Conservation (phyloP, 371 early-diverging fungal species). For the Syncephalis plumigaleata region DNA sequence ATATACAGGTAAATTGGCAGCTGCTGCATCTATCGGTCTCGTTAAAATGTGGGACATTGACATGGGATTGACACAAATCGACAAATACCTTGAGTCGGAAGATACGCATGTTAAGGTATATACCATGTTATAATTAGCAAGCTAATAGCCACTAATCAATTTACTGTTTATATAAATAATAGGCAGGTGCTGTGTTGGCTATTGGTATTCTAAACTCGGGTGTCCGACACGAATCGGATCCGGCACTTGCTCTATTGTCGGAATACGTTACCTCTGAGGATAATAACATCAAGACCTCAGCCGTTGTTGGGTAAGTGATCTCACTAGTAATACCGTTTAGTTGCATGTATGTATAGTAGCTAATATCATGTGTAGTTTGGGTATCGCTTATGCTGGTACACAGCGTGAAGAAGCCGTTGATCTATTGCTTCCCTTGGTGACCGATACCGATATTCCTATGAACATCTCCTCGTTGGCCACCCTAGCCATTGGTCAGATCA, state of each 20-base stretch:
- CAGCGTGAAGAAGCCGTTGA: conserved; percentile 72
- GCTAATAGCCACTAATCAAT: too few relatives aligned
- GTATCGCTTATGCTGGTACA: conserved; percentile 89
- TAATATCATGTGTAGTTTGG: conserved; percentile 32
- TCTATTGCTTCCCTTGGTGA: conserved; percentile 63
- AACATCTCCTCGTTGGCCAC: conserved; percentile 82
- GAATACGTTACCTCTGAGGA: conserved; percentile 57
- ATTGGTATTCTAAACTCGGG: conserved; percentile 85
- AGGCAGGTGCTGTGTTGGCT: conserved; percentile 89
- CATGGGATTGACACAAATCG: conserved; percentile 72
- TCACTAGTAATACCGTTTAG: too few relatives aligned
- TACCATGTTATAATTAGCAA: too few relatives aligned
- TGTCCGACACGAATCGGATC: conserved; percentile 81
- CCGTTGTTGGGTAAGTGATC: conserved; percentile 55
- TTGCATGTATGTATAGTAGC: conserved; percentile 1
- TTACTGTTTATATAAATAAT: neutral
- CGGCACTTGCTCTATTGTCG: conserved; percentile 77
- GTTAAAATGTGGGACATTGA: conserved; percentile 91
- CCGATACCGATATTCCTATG: conserved; percentile 71
- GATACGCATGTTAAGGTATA: conserved; percentile 82
- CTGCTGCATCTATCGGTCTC: conserved; percentile 86
- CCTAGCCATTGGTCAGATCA: conserved; percentile 77
- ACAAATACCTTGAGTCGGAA: conserved; percentile 77
- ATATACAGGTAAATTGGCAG: conserved; percentile 62
- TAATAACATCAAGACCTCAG: conserved; percentile 28